Conservation (phyloP, 1,139 yeast genomes). For the Kluyveromyces sp. region DNA sequence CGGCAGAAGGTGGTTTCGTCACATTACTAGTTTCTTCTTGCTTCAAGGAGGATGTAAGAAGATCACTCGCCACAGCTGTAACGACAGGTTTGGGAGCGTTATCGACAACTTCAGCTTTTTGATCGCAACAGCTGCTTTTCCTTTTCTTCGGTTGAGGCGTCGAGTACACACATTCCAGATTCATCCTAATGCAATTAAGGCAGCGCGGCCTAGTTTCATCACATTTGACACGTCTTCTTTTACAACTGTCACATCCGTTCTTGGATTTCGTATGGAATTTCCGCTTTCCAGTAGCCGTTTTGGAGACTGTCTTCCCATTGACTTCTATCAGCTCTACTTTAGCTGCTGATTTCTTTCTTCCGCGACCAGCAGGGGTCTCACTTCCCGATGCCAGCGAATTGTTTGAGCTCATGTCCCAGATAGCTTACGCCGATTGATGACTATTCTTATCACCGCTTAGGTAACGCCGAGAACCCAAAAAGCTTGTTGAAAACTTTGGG, state of each 20-base stretch:
- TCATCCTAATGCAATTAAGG: conserved; percentile 69
- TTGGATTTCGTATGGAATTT: conserved; percentile 82
- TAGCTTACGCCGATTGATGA: too few species aligned
- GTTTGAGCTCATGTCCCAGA: background rate
- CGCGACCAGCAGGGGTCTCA: conserved; percentile 1
- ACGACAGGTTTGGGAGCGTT: background rate
- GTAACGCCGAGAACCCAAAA: background rate
- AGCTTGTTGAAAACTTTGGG: background rate
- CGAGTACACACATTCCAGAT: conserved; percentile 62
- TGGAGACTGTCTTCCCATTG: conserved; percentile 35
- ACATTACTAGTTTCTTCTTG: too few species aligned
- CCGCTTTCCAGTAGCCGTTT: conserved; percentile 44
- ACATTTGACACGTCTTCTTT: conserved; percentile 82
- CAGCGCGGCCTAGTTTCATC: conserved; percentile 82
- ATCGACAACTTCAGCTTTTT: background rate
- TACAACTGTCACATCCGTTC: conserved; percentile 84
- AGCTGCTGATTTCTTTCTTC: conserved; percentile 17
- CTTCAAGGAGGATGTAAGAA: background rate
- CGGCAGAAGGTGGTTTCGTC: background rate
- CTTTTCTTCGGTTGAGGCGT: conserved; percentile 21
- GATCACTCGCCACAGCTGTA: background rate
- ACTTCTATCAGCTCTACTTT: conserved; percentile 30
- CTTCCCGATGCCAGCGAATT: background rate
- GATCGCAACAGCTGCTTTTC: conserved; percentile 12
- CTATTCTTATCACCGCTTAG: too few species aligned